Percentiles rank a stretch among this genome's conserved stretches.
These are phyloP conservation scores for Zarea fungicola DNA, from an alignment of 2,329 filamentous ascomycete genomes.

Conservation along the genomic window DNA sequence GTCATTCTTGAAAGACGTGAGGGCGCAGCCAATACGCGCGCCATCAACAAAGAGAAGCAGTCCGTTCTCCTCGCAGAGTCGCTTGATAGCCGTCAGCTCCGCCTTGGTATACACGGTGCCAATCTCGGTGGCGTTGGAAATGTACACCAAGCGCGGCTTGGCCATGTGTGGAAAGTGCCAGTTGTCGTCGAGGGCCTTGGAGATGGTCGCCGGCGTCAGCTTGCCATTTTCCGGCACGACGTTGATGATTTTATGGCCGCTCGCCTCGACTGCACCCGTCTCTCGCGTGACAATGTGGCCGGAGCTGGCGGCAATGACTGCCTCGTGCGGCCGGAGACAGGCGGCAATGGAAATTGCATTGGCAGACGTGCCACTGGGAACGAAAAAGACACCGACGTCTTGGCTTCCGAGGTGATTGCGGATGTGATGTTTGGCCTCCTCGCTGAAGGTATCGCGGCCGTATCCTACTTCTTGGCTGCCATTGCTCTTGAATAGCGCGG, in stretches of 20 bases:
- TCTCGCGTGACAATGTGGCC: conserved; percentile 46
- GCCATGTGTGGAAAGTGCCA: conserved; percentile 49
- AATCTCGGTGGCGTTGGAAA: conserved; percentile 47
- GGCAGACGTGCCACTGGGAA: conserved; percentile 46
- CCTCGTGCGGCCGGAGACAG: conserved; percentile 45
- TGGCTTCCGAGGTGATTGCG: conserved; percentile 30
- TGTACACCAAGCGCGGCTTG: conserved; percentile 45
- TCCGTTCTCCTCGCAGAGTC: conserved; percentile 33
- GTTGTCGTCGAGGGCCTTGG: conserved; percentile 39
- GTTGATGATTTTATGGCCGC: conserved; percentile 47
- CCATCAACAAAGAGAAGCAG: conserved; percentile 45
- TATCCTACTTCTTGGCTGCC: conserved; percentile 41
- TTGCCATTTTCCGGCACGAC: conserved; percentile 42
- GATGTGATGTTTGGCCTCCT: conserved; percentile 37
- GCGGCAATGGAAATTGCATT: conserved; percentile 48
- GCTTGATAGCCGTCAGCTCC: conserved; percentile 38
- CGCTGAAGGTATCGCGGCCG: conserved; percentile 40
- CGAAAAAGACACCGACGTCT: conserved; percentile 44
- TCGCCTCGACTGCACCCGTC: conserved; percentile 46
- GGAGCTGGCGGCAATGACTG: conserved; percentile 44
- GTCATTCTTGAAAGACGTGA: conserved; percentile 38
- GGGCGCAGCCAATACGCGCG: conserved; percentile 39
- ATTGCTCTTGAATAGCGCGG: conserved; percentile 41
- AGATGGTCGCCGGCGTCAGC: conserved; percentile 37
- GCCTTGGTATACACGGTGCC: conserved; percentile 42